Evolutionary conservation across 129 eudicot genomes (phyloP), one percentile per base, ranked within the genome.

Genomic region (Ambrosia trifida): DNA sequence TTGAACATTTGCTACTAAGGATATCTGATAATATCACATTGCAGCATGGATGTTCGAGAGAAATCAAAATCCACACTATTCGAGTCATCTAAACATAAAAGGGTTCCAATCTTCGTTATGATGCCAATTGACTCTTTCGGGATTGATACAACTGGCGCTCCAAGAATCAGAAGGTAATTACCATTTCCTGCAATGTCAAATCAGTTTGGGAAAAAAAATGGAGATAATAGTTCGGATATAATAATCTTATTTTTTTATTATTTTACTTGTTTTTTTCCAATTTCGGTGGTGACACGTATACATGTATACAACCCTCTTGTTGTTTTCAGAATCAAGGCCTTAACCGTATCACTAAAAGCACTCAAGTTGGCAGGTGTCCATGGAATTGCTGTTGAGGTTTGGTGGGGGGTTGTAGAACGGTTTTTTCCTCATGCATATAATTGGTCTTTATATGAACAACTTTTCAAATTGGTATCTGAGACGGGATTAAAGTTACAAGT

Each of bases 321-420:
- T 72, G 68, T 81, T 68, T 59, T 58, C 86, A 86, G 91, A 81
- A 83, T 83, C 69, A 86, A 86, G 84, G 91, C 88, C 67, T 78
- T 83, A 73, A 78, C 88, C 69, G 71, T 86, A 63, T 86, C 91
- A 59, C 70, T 86, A 30, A 86, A 81, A 81, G 91, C 91, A 72
- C 91, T 86, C 75, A 86, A 83, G 82, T 76, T 80, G 82, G 88
- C 91, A 45, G 91, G 91, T 38, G 88, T 86, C 82, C 88, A 86
- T 46, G 91, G 91, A 50, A 86, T 86, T 20, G 88, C 88, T 58
- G 86, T 86, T 78, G 91, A 86, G 71, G 91, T 86, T 64, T 86
- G 91, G 91, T 86, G 88, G 91, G 88, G 91, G 20, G 76, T 86
- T 54, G 91, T 86, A n/a, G 91, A 86, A 66, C 70, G 84, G 4